Percentiles rank a stretch among this genome's conserved stretches.
Conservation (phyloP, 208 protist genomes). For the Trichomonas tenax region DNA sequence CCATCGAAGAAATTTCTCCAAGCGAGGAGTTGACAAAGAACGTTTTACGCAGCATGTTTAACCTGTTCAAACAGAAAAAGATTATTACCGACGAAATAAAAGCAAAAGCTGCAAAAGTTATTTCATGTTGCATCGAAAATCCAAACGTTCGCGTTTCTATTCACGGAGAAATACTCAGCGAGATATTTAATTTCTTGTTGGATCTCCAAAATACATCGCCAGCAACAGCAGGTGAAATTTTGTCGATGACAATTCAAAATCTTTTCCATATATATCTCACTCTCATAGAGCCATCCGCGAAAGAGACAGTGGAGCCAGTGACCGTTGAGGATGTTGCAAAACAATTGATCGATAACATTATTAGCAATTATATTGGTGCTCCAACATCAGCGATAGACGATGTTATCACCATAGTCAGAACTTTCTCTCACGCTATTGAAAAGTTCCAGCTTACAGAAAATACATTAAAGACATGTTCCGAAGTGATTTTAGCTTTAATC, state of each 20-base stretch:
- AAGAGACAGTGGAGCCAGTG: background rate
- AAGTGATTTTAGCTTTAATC: background rate
- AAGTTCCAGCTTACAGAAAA: background rate
- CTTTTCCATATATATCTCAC: background rate
- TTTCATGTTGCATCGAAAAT: background rate
- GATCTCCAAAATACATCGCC: background rate
- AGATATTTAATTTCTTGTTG: background rate
- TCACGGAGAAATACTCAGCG: background rate
- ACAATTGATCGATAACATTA: background rate
- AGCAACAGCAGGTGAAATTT: background rate
- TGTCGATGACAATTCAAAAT: background rate
- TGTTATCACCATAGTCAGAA: background rate
- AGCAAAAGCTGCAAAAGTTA: background rate
- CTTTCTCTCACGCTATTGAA: background rate
- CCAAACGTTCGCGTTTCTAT: background rate
- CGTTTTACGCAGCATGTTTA: background rate
- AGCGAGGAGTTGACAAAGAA: background rate
- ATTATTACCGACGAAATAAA: background rate
- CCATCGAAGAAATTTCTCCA: background rate
- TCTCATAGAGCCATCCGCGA: background rate
- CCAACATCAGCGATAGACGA: background rate
- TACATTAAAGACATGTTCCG: background rate
- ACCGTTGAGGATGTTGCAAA: background rate
- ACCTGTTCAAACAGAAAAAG: background rate
- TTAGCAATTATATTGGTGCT: background rate